These are phyloP conservation scores for Ganoderma lingzhi DNA, from an alignment of 1,284 basidiomycete species.

Conservation along the genomic window DNA sequence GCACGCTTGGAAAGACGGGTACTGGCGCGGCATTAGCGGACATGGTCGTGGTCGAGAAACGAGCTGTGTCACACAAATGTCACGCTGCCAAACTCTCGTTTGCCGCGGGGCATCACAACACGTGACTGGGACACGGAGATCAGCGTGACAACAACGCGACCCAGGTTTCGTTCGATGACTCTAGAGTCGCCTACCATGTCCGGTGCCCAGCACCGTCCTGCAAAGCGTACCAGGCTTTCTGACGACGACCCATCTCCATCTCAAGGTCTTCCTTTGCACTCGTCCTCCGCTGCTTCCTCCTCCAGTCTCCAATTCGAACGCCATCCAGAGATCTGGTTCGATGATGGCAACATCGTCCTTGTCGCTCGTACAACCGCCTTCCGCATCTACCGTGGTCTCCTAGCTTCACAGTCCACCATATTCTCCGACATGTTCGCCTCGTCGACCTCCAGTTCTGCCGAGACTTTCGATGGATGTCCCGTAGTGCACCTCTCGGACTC, in stretches of 20 bases:
- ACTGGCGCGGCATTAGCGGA: neutral
- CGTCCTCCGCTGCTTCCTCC: neutral
- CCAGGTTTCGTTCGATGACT: no score
- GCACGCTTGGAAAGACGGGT: neutral
- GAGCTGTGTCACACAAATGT: neutral
- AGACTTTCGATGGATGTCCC: slow-evolving; percentile 22
- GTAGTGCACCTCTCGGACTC: slow-evolving; percentile 26
- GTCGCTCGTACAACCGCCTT: slow-evolving; percentile 25
- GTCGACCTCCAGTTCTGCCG: slow-evolving; percentile 19
- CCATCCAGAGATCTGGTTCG: slow-evolving; percentile 22
- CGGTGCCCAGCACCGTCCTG: no score
- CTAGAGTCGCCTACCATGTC: no score
- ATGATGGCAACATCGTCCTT: slow-evolving; percentile 34
- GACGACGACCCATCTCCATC: neutral
- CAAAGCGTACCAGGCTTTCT: neutral
- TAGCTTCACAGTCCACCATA: slow-evolving; percentile 29
- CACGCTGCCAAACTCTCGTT: no score
- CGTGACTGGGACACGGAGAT: no score
- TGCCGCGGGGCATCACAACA: no score
- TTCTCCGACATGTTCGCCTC: slow-evolving; percentile 32
- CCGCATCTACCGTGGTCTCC: slow-evolving; percentile 28
- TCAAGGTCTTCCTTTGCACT: neutral
- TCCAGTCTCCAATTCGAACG: neutral
- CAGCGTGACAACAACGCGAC: no score
- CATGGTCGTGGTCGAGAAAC: neutral